These are phyloP conservation scores for Aspergillus wentii DNA, from an alignment of 495 filamentous ascomycete species.

Conservation along the genomic window DNA sequence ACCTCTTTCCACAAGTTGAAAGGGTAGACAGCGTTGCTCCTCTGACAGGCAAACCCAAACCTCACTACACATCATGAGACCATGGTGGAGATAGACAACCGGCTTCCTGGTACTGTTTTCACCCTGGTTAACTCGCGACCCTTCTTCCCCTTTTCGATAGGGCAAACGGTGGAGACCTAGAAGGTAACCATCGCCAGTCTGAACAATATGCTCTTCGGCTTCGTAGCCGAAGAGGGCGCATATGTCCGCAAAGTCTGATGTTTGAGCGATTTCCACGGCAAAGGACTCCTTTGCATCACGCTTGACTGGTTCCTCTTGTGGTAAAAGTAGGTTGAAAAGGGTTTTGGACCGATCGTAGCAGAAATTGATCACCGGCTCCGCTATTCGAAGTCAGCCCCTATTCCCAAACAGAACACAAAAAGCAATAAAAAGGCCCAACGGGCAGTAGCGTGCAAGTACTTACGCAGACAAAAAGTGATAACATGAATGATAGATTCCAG, in stretches of 20 bases:
- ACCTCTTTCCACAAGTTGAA: constrained; percentile 82
- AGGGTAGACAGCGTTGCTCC: constrained; percentile 77
- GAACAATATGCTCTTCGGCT: constrained; percentile 92
- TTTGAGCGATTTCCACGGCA: constrained; percentile 52
- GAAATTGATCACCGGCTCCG: constrained; percentile 70
- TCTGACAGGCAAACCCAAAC: constrained; percentile 96
- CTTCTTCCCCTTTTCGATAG: constrained; percentile 76
- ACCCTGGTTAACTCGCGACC: constrained; percentile 63
- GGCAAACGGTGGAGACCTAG: constrained; percentile 85
- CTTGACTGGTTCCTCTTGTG: constrained; percentile 59
- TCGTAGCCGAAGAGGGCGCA: constrained; percentile 85
- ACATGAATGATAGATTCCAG: constrained; percentile 78
- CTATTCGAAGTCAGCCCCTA: constrained; percentile 37
- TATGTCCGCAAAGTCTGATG: constrained; percentile 87
- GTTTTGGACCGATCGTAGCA: constrained; percentile 78
- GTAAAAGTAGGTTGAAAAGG: constrained; percentile 74
- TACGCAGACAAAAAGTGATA: constrained; percentile 87
- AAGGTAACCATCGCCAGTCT: constrained; percentile 90
- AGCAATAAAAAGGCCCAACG: background rate
- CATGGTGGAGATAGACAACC: constrained; percentile 93
- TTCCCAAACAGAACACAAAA: background rate
- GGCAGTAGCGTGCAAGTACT: constrained; percentile 19
- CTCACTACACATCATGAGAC: constrained; percentile 96
- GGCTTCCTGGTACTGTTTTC: constrained; percentile 68
- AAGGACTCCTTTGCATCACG: constrained; percentile 43